These are phyloP conservation scores for Xylariaceae sp. DNA, from an alignment of 2,329 filamentous ascomycete genomes.

Conservation along the genomic window DNA sequence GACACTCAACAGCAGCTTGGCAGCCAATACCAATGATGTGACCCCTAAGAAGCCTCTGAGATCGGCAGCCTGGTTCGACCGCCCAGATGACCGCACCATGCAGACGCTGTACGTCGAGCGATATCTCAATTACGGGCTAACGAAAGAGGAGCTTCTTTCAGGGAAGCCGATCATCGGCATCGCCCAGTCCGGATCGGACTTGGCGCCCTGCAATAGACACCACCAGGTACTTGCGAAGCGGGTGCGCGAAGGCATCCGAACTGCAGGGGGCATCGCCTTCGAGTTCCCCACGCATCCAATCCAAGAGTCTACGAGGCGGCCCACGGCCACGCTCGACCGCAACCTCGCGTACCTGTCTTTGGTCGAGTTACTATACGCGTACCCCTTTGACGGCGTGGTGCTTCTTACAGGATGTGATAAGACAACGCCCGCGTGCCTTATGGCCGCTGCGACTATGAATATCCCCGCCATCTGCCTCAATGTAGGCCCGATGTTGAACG, in stretches of 20 bases:
- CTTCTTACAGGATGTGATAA: slow-evolving; percentile 60
- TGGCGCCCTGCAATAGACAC: slow-evolving; percentile 58
- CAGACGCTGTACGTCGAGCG: slow-evolving; percentile 57
- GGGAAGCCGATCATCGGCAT: slow-evolving; percentile 60
- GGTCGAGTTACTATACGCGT: slow-evolving; percentile 55
- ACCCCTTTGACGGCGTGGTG: slow-evolving; percentile 58
- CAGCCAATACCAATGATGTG: slow-evolving; percentile 2
- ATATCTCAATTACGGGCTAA: slow-evolving; percentile 58
- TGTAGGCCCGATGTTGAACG: slow-evolving; percentile 60
- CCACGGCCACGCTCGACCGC: slow-evolving; percentile 56
- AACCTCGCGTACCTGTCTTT: slow-evolving; percentile 56
- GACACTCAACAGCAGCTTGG: slow-evolving; percentile 9
- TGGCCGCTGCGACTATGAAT: slow-evolving; percentile 60
- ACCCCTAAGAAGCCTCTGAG: slow-evolving; percentile 21
- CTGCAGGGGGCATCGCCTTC: slow-evolving; percentile 56
- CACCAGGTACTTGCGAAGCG: slow-evolving; percentile 57
- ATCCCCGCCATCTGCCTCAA: slow-evolving; percentile 59
- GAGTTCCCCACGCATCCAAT: slow-evolving; percentile 61
- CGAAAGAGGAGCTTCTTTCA: slow-evolving; percentile 55
- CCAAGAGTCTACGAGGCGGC: slow-evolving; percentile 54
- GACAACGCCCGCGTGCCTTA: slow-evolving; percentile 57
- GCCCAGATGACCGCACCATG: slow-evolving; percentile 50
- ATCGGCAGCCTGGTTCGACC: slow-evolving; percentile 50
- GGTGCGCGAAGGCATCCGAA: slow-evolving; percentile 56
- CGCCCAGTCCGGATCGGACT: slow-evolving; percentile 58